phyloP scores from a whole-genome alignment of 805 yeast species.

The Brettanomyces bruxellensis region DNA sequence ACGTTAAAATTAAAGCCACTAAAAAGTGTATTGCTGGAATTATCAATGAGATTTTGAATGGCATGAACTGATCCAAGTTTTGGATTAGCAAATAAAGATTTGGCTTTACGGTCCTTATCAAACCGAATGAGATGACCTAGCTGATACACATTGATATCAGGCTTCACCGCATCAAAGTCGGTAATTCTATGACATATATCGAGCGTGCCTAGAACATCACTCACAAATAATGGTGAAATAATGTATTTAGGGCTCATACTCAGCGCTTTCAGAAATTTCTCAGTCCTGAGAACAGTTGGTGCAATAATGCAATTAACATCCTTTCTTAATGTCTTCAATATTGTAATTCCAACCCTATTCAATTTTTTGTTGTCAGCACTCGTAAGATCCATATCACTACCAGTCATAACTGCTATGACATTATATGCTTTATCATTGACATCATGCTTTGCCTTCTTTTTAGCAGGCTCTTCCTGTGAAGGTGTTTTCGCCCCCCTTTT shows the following conservation, averaged over 20 bases:
- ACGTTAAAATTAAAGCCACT: conserved; percentile 41
- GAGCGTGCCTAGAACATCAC: conserved; percentile 33
- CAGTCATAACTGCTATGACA: conserved; percentile 50
- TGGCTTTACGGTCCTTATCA: conserved; percentile 24
- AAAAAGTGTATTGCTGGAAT: conserved; percentile 31
- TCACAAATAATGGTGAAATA: conserved; percentile 46
- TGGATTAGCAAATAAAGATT: conserved; percentile 22
- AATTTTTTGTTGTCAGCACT: conserved; percentile 36
- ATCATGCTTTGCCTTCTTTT: conserved; percentile 15
- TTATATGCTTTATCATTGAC: conserved; percentile 23
- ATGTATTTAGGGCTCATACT: conserved; percentile 45
- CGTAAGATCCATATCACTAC: conserved; percentile 44
- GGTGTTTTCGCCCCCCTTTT: not conserved
- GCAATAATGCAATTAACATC: conserved; percentile 52
- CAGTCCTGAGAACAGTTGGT: conserved; percentile 77
- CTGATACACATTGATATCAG: conserved; percentile 17
- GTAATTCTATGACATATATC: conserved; percentile 16
- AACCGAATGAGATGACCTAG: conserved; percentile 23
- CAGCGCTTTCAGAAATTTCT: conserved; percentile 69
- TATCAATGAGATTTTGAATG: conserved; percentile 10
- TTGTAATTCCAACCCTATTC: conserved; percentile 46
- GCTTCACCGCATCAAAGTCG: conserved; percentile 19
- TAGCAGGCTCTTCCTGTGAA: not conserved
- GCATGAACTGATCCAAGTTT: conserved; percentile 10
- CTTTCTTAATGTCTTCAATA: conserved; percentile 33